Base-by-base conservation (phyloP, 805 yeast genomes). In the Starmerella bacillaris region DNA sequence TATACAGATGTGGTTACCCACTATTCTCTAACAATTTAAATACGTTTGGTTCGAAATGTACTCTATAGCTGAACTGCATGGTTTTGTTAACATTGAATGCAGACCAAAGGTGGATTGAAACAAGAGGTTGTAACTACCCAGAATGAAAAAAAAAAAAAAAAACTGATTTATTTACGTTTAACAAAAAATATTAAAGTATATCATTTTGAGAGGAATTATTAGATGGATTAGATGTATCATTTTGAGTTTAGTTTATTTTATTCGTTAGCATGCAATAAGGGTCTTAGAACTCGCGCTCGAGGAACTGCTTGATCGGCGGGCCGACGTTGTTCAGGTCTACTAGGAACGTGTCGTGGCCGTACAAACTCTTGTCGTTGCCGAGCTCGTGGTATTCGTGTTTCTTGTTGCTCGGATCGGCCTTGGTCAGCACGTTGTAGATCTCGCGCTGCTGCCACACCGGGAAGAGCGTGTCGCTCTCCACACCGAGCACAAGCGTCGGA, bases 401-500 rank as follows among this genome's bases (percentile, higher is more conserved):
- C 54, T 56, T 16, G 48, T 53, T 44, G 18, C 45, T 40, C 17
- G 46, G 44, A 30, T 56, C 51, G 11, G 49, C 38, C 15, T 27
- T 12, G 14, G 20, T 32, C 31, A 84, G 61, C 24, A 72, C 68
- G 12, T 70, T 67, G 20, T 71, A 73, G 37, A 80, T 72, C 51
- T 84, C 94, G 37, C 73, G 58, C 56, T 84, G 95, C 59, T 84
- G 95, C 93, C 94, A 80, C 24, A 75, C 79, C 1, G 95, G 95
- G 62, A 84, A 84, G 34, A 84, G 63, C 27, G 78, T 78, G 53
- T 84, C 95, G 1, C 89, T 75, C 51, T 79, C 89, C n/a, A 83
- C 94, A 8, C 95, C 95, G 35, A 84, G 67, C 3, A 84, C 79
- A 37, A 84, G 60, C 3, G 78, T 64, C 22, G 77, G 72, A 40